Percentiles rank a stretch among this genome's conserved stretches.
Evolutionary conservation across 2,329 filamentous ascomycete genomes (phyloP).

Genomic region (Fusarium sp.): DNA sequence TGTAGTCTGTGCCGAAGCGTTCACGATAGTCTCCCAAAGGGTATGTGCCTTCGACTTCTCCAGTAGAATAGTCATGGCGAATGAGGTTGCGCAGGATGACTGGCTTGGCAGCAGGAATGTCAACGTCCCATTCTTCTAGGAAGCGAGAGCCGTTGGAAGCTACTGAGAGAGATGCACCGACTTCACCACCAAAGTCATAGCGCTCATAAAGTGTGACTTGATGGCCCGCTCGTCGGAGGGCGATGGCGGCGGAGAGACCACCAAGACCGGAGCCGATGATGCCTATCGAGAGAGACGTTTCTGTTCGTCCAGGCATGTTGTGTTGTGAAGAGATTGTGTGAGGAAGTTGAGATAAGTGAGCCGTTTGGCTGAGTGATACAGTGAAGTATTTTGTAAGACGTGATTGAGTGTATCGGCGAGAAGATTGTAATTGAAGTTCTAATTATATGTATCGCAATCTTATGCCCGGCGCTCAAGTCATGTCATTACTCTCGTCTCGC

Average conservation of each 20-base stretch:
- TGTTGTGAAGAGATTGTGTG: too few relatives aligned
- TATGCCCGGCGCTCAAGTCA: not conserved
- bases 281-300: conserved; percentile 13
- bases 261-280: conserved; percentile 60
- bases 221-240: conserved; percentile 62
- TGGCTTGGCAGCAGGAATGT: conserved; percentile 13
- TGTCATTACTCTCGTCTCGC: not conserved
- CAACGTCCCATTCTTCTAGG: conserved; percentile 67
- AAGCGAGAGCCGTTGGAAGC: conserved; percentile 71
- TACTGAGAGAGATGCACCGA: conserved; percentile 68
- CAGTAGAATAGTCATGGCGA: conserved; percentile 12
- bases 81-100: conserved; percentile 8
- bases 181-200: conserved; percentile 68
- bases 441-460: not conserved
- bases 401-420: not conserved
- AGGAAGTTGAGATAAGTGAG: too few relatives aligned
- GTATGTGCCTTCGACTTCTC: conserved; percentile 2
- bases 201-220: conserved; percentile 62
- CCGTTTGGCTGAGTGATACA: not conserved
- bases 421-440: not conserved
- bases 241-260: conserved; percentile 62
- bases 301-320: conserved; percentile 7
- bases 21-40: conserved; percentile 14
- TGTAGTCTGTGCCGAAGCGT: conserved; percentile 11
- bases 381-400: not conserved